Percentiles rank a stretch among this genome's conserved stretches.
These are phyloP conservation scores for Blastosporella zonata DNA, from an alignment of 1,284 basidiomycete species.

Conservation along the genomic window DNA sequence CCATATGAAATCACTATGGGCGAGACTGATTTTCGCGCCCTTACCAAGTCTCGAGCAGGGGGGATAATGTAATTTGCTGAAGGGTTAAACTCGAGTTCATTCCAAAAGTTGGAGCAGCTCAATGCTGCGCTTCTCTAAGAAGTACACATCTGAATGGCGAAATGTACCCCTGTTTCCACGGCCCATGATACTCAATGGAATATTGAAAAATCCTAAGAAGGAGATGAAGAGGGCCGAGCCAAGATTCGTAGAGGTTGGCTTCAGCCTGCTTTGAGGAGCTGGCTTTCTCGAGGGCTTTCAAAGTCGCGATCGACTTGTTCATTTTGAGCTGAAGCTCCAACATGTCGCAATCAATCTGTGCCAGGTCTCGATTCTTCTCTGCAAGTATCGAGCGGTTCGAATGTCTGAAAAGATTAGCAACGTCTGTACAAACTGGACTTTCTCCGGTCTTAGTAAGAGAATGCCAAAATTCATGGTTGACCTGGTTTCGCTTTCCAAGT, in stretches of 20 bases:
- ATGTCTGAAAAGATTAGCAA: not conserved
- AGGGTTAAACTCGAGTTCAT: not conserved
- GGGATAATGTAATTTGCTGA: not conserved
- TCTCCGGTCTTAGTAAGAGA: too few relatives aligned
- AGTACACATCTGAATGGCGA: not conserved
- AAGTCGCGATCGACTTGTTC: not conserved
- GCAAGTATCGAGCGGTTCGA: not conserved
- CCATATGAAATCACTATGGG: not conserved
- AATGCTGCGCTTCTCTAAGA: slow-evolving; percentile 3
- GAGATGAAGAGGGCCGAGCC: not conserved
- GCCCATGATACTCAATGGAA: not conserved
- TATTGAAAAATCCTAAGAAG: not conserved
- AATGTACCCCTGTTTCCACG: not conserved
- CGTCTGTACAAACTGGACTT: not conserved
- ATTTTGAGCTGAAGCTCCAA: slow-evolving; percentile 2
- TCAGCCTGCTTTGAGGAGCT: not conserved
- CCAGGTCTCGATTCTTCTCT: not conserved
- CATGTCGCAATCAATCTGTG: not conserved
- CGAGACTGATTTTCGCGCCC: not conserved
- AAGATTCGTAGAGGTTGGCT: slow-evolving; percentile 2
- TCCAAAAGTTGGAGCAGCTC: slow-evolving; percentile 3
- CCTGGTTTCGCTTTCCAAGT: too few relatives aligned
- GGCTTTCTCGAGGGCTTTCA: not conserved
- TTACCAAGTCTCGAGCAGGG: not conserved
- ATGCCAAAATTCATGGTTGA: too few relatives aligned